These are phyloP conservation scores for Malus hybrid DNA, from an alignment of 331 rosid species.

Conservation along the genomic window DNA sequence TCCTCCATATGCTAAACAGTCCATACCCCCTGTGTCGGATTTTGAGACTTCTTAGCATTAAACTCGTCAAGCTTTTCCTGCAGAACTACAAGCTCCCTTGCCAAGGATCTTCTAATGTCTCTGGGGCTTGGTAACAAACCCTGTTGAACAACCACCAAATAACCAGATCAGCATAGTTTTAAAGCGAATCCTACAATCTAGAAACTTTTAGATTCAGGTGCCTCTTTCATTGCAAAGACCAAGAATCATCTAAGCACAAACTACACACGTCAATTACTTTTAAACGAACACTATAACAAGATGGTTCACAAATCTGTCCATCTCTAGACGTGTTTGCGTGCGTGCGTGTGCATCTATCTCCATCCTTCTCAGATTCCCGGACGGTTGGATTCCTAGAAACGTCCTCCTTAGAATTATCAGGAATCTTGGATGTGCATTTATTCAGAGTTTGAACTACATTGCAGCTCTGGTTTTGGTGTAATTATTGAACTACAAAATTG, in stretches of 20 bases:
- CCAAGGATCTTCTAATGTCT: slow-evolving; percentile 73
- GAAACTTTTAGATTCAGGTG: not conserved
- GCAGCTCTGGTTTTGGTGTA: no score
- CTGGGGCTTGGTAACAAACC: slow-evolving; percentile 59
- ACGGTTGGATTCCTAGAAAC: no score
- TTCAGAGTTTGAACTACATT: no score
- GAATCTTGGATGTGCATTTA: no score
- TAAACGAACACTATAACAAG: not conserved
- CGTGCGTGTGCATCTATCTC: not conserved
- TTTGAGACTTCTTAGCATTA: slow-evolving; percentile 8
- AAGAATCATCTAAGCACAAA: not conserved
- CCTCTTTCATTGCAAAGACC: not conserved
- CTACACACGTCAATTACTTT: not conserved
- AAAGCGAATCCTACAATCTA: not conserved
- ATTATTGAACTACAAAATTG: no score
- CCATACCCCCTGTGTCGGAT: not conserved
- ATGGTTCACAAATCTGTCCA: not conserved
- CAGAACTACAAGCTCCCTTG: slow-evolving; percentile 60
- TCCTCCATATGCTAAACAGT: slow-evolving; percentile 8
- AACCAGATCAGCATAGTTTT: not conserved
- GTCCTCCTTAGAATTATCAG: no score
- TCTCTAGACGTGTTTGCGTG: not conserved
- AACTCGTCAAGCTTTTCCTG: slow-evolving; percentile 67
- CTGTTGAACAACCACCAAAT: slow-evolving; percentile 21
- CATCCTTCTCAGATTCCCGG: slow-evolving; percentile 1